Evolutionary conservation across 2,329 filamentous ascomycete species (phyloP).

Genomic region (Fusarium redolens): DNA sequence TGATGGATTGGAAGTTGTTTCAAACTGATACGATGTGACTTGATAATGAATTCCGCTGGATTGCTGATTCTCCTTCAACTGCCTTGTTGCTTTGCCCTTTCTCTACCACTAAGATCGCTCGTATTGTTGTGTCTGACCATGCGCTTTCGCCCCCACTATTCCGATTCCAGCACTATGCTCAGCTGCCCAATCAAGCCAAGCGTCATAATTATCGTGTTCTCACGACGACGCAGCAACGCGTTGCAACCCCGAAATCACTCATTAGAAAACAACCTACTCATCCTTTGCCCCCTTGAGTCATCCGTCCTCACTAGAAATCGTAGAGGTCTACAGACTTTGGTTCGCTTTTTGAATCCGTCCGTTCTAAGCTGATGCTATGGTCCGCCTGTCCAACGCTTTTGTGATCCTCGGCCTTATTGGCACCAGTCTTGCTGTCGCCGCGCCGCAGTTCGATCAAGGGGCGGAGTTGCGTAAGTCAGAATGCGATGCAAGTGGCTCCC

Average conservation of each 20-base stretch:
- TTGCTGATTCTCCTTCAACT: too few species aligned
- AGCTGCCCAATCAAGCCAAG: background rate
- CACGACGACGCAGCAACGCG: too few species aligned
- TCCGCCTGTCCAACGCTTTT: background rate
- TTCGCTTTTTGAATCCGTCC: accelerated
- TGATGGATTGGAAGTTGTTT: too few species aligned
- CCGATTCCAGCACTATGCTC: background rate
- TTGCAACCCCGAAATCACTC: background rate
- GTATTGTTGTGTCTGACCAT: background rate
- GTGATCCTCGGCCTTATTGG: background rate
- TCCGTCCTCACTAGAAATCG: accelerated
- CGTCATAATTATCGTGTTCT: background rate
- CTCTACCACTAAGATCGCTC: background rate
- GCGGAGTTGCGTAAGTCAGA: conserved; percentile 4
- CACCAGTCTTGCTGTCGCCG: background rate
- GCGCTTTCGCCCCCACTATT: background rate
- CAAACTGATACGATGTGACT: too few species aligned
- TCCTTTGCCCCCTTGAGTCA: accelerated
- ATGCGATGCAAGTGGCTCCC: background rate
- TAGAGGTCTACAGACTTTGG: accelerated
- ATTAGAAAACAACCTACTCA: too few species aligned
- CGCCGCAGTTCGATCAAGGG: background rate
- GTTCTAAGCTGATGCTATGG: background rate
- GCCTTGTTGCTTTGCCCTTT: background rate
- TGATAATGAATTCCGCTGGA: accelerated